These are phyloP conservation scores for Aegle marmelos DNA, from an alignment of 345 rosid species.

Conservation along the genomic window DNA sequence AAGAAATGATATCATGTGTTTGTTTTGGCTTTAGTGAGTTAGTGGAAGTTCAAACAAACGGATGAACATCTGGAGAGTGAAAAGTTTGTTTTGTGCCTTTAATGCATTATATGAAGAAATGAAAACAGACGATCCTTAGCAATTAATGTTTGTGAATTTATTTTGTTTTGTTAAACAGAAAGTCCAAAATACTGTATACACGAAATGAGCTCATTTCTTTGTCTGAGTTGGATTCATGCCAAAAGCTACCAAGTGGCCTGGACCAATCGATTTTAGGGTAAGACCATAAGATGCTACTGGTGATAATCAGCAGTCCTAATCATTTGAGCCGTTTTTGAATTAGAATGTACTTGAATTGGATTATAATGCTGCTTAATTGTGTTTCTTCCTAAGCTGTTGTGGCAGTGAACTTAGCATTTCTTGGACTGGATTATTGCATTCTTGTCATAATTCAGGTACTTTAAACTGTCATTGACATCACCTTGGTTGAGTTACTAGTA, in stretches of 20 bases:
- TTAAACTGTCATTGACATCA: background rate
- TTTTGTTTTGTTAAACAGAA: slow-evolving; percentile 22
- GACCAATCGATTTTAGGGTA: slow-evolving; percentile 35
- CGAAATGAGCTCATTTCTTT: slow-evolving; percentile 38
- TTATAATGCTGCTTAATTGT: background rate
- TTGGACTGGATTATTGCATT: background rate
- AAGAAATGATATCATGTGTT: background rate
- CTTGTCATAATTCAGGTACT: slow-evolving; percentile 22
- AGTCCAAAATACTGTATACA: slow-evolving; percentile 29
- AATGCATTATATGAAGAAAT: background rate
- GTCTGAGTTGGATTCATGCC: slow-evolving; percentile 36
- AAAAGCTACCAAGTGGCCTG: slow-evolving; percentile 33
- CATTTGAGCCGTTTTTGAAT: background rate
- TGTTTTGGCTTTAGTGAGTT: slow-evolving; percentile 5
- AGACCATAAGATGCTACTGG: slow-evolving; percentile 18
- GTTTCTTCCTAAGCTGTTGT: background rate
- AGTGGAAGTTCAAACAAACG: background rate
- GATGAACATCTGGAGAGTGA: background rate
- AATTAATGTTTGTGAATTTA: background rate
- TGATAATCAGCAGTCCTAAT: background rate
- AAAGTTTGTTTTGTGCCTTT: background rate
- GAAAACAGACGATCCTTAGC: background rate
- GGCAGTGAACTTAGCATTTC: slow-evolving; percentile 24
- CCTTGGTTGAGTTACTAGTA: background rate
- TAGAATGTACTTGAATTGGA: background rate